phyloP scores from a whole-genome alignment of 441 rosid genomes.

The Jatropha podagrica region DNA sequence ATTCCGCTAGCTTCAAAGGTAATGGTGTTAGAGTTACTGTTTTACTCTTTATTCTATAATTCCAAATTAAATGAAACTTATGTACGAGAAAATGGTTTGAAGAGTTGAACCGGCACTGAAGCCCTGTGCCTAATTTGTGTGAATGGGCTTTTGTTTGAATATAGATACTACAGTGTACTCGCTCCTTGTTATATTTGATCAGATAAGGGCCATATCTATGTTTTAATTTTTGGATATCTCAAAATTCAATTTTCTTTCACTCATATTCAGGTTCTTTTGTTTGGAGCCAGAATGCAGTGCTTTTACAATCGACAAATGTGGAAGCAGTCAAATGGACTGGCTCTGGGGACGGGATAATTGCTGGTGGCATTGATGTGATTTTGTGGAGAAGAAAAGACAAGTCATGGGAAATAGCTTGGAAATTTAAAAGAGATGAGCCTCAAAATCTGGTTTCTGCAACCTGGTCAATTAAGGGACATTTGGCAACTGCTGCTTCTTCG shows the following conservation, averaged over 20 bases:
- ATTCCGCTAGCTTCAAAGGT: conserved; percentile 47
- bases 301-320: conserved; percentile 67
- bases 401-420: conserved; percentile 95
- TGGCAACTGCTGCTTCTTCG: conserved; percentile 61
- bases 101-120: not conserved
- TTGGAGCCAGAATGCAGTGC: conserved; percentile 96
- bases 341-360: conserved; percentile 84
- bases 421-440: conserved; percentile 52
- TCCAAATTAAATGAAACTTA: not conserved
- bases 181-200: not conserved
- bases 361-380: conserved; percentile 74
- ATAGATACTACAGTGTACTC: not conserved
- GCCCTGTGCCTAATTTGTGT: no score
- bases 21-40: not conserved
- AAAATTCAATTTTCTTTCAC: conserved; percentile 36
- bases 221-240: not conserved
- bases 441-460: conserved; percentile 85
- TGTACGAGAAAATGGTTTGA: not conserved
- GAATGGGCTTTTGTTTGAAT: not conserved
- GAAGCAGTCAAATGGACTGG: conserved; percentile 89
- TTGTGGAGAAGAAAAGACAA: conserved; percentile 78
- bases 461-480: conserved; percentile 78
- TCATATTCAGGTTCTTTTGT: conserved; percentile 98
- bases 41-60: not conserved
- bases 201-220: not conserved